Percentiles rank a stretch among this genome's conserved stretches.
phyloP scores from a whole-genome alignment of 768 basidiomycete species.

The Boletus vinaceobasis region DNA sequence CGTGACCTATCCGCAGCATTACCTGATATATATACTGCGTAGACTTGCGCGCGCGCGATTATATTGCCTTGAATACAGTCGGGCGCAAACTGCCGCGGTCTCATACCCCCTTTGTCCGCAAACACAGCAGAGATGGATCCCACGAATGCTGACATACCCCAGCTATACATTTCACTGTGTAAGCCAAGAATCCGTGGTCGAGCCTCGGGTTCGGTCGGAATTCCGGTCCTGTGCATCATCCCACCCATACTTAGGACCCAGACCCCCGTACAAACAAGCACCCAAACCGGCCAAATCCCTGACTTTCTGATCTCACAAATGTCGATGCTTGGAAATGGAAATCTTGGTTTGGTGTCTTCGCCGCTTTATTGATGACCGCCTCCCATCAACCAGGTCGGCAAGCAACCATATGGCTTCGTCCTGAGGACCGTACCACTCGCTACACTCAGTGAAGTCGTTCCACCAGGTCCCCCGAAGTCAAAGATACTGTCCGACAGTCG shows the following conservation, averaged over 20 bases:
- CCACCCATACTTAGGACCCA: no score
- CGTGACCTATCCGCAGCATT: slow-evolving; percentile 23
- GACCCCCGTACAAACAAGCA: no score
- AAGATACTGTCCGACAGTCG: background rate
- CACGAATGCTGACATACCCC: background rate
- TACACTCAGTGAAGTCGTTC: background rate
- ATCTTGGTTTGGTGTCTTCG: background rate
- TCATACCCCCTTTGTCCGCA: background rate
- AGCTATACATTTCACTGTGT: background rate
- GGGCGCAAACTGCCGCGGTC: background rate
- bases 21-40: slow-evolving; percentile 16
- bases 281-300: no score
- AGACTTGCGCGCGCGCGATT: slow-evolving; percentile 1
- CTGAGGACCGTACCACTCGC: background rate
- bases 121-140: background rate
- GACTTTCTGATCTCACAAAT: no score
- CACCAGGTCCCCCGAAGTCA: background rate
- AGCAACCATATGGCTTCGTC: background rate
- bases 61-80: background rate
- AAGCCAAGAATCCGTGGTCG: background rate
- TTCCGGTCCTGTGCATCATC: background rate
- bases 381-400: background rate
- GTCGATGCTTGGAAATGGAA: background rate
- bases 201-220: background rate
- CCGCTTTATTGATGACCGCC: background rate